A percentile compares a stretch with the other conserved stretches of the same genome.
Conservation (phyloP, 2,329 filamentous ascomycete genomes). For the Epicoccum sorghinum region DNA sequence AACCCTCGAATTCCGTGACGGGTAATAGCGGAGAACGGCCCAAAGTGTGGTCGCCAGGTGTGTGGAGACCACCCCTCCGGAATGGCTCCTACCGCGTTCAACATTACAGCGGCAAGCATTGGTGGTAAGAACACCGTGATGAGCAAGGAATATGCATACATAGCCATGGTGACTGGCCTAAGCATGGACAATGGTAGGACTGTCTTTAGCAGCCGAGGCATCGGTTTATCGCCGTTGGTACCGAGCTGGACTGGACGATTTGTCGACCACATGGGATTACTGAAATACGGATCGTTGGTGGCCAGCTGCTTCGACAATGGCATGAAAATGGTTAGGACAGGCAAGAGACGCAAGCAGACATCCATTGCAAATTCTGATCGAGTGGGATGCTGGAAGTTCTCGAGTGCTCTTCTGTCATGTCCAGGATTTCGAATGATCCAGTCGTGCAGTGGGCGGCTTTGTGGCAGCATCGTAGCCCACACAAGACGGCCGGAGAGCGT, state of each 20-base stretch:
- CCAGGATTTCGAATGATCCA: slow-evolving; percentile 10
- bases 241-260: background rate
- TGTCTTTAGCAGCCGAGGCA: background rate
- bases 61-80: slow-evolving; percentile 13
- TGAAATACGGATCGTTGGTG: slow-evolving; percentile 10
- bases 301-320: slow-evolving; percentile 13
- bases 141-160: slow-evolving; percentile 14
- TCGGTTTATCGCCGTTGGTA: background rate
- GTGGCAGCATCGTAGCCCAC: slow-evolving; percentile 13
- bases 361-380: background rate
- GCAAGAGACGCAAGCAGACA: background rate
- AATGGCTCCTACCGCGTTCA: slow-evolving; percentile 1
- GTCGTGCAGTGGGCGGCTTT: slow-evolving; percentile 14
- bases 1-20: slow-evolving; percentile 8
- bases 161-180: slow-evolving; percentile 7
- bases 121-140: slow-evolving; percentile 14
- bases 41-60: slow-evolving; percentile 15
- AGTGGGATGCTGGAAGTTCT: background rate
- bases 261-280: slow-evolving; percentile 1
- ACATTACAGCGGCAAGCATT: slow-evolving; percentile 2
- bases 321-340: slow-evolving; percentile 9
- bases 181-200: slow-evolving; percentile 2
- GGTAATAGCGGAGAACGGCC: slow-evolving; percentile 7
- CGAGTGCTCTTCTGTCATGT: slow-evolving; percentile 6
- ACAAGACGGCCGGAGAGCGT: slow-evolving; percentile 4